Percentiles rank a stretch among this genome's conserved stretches.
Evolutionary conservation across 2,329 filamentous ascomycete species (phyloP).

Genomic region (Beauveria medogensis): DNA sequence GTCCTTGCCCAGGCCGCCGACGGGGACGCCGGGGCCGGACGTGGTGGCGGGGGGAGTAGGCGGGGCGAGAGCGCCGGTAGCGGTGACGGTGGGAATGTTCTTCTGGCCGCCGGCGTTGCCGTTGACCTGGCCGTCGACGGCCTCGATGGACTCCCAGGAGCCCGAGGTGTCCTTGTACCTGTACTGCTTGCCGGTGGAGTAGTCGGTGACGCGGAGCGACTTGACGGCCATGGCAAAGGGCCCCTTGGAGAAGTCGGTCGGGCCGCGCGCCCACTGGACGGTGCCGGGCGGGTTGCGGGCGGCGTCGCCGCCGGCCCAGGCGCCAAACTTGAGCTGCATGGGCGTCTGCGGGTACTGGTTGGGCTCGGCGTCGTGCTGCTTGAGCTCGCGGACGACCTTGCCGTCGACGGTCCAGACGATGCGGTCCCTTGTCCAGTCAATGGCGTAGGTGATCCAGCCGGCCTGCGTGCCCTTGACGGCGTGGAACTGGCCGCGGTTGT

Average conservation of each 20-base stretch:
- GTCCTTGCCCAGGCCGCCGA: conserved; percentile 56
- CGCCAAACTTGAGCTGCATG: conserved; percentile 87
- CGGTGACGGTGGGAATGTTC: conserved; percentile 38
- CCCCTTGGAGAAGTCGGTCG: conserved; percentile 73
- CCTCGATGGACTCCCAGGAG: conserved; percentile 71
- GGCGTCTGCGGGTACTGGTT: conserved; percentile 89
- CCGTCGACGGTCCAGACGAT: conserved; percentile 84
- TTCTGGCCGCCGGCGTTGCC: conserved; percentile 52
- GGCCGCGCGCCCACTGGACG: conserved; percentile 80
- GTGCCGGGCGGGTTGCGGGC: conserved; percentile 66
- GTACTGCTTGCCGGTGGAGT: conserved; percentile 85
- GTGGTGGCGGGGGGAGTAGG: conserved; percentile 50
- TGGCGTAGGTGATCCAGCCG: conserved; percentile 73
- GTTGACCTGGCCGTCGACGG: conserved; percentile 72
- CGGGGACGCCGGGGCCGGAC: conserved; percentile 58
- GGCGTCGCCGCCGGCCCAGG: conserved; percentile 86
- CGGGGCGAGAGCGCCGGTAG: conserved; percentile 48
- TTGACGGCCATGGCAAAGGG: conserved; percentile 83
- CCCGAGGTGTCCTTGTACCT: conserved; percentile 72
- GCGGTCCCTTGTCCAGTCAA: conserved; percentile 84
- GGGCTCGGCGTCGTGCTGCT: conserved; percentile 56
- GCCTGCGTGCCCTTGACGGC: conserved; percentile 59
- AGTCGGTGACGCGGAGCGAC: conserved; percentile 72
- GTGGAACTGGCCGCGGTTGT: conserved; percentile 82
- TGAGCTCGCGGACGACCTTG: conserved; percentile 67